These are phyloP conservation scores for Sclerotinia spermophila DNA, from an alignment of 2,329 filamentous ascomycete species.

Conservation along the genomic window DNA sequence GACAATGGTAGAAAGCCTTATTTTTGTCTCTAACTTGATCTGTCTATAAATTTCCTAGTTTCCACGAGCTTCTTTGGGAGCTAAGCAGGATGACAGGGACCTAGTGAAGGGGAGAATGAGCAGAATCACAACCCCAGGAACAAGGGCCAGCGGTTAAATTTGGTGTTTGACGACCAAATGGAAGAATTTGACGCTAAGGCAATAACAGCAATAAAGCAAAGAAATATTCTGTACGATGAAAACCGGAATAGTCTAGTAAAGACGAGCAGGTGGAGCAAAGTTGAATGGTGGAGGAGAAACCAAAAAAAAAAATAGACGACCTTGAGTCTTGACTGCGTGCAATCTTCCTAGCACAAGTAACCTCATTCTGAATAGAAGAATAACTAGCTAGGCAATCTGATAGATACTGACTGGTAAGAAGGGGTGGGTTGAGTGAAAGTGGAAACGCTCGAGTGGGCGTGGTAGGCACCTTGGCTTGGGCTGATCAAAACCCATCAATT, in stretches of 20 bases:
- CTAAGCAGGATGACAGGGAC: not conserved
- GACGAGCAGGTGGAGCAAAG: not conserved
- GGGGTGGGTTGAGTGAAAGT: not conserved
- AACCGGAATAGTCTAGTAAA: not conserved
- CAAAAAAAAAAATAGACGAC: not conserved
- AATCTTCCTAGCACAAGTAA: slow-evolving; percentile 4
- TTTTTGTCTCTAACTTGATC: not conserved
- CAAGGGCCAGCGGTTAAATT: slow-evolving; percentile 15
- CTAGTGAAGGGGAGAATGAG: not conserved
- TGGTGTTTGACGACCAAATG: not conserved
- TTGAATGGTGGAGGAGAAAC: slow-evolving; percentile 7
- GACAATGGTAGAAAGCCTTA: not conserved
- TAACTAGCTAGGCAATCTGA: not conserved
- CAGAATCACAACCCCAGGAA: not conserved
- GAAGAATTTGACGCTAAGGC: slow-evolving; percentile 1
- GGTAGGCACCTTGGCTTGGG: not conserved
- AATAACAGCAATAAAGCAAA: not conserved
- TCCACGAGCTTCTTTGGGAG: not conserved
- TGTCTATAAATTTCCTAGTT: not conserved
- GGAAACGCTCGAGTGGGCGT: not conserved
- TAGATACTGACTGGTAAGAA: not conserved
- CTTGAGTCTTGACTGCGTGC: not conserved
- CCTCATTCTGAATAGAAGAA: too few species aligned
- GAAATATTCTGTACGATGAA: not conserved
- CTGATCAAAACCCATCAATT: slow-evolving; percentile 4